Evolutionary conservation across 1,139 yeast species (phyloP).

Genomic region (Petasospora fabianii): DNA sequence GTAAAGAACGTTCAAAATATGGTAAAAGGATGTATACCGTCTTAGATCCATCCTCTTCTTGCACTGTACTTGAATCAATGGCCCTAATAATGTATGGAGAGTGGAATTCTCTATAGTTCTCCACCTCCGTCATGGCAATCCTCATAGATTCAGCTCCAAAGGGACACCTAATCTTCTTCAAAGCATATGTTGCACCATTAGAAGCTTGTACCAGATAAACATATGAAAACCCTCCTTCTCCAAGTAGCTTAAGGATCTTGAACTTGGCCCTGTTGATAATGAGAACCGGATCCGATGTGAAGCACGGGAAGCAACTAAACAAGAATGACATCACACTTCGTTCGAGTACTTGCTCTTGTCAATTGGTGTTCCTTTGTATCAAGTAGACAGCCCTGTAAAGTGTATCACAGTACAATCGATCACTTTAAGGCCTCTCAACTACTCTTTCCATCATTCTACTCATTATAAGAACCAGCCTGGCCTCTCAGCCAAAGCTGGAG

Average conservation of each 20-base stretch:
- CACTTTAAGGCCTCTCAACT: no score
- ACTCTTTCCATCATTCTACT: no score
- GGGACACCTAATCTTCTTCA: conserved; percentile 85
- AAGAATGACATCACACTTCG: conserved; percentile 13
- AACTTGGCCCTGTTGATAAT: conserved; percentile 48
- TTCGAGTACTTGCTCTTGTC: background rate
- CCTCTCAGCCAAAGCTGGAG: background rate
- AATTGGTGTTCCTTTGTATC: no score
- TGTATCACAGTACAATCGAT: no score
- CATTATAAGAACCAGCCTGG: no score
- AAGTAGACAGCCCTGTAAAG: no score
- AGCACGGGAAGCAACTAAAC: conserved; percentile 26
- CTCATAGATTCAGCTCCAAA: conserved; percentile 75
- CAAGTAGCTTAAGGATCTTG: conserved; percentile 64
- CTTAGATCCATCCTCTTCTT: conserved; percentile 75
- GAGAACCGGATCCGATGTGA: conserved; percentile 46
- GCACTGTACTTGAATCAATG: conserved; percentile 66
- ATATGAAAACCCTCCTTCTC: conserved; percentile 89
- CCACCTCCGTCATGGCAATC: conserved; percentile 72
- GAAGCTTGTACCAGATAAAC: conserved; percentile 71
- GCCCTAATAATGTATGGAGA: conserved; percentile 66
- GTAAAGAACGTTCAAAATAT: conserved; percentile 69
- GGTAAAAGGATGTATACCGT: conserved; percentile 79
- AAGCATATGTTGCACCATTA: conserved; percentile 56
- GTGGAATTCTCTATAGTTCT: conserved; percentile 66